Conservation (phyloP, 345 rosid genomes). For the Pistacia atlantica region DNA sequence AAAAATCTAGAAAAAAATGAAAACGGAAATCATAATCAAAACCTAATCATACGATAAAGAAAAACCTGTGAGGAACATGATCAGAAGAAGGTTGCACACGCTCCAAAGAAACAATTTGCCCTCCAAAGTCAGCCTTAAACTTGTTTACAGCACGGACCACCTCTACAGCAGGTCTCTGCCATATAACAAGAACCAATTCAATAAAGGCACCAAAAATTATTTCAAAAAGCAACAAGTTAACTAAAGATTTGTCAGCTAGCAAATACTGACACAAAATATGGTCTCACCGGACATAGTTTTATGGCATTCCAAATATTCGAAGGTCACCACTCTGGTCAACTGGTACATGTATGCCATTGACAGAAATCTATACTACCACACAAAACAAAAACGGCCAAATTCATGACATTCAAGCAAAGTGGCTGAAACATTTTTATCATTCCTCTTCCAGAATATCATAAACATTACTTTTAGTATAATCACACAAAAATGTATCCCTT, state of each 20-base stretch:
- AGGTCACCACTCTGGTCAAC: background rate
- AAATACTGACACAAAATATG: background rate
- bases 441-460: background rate
- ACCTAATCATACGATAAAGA: background rate
- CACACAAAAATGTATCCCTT: background rate
- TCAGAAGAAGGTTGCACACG: slow-evolving; percentile 95
- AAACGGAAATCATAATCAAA: background rate
- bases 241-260: background rate
- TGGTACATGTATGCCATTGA: background rate
- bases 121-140: slow-evolving; percentile 95
- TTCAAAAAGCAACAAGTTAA: background rate
- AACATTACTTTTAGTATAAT: background rate
- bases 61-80: slow-evolving; percentile 92
- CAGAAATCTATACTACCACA: background rate
- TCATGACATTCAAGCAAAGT: background rate
- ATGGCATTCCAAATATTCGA: background rate
- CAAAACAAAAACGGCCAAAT: background rate
- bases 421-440: background rate
- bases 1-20: background rate
- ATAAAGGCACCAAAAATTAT: background rate
- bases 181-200: slow-evolving; percentile 12
- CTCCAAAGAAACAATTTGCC: slow-evolving; percentile 81
- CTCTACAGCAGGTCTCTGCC: slow-evolving; percentile 83
- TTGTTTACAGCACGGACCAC: slow-evolving; percentile 90
- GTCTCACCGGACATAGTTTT: background rate